Evolutionary conservation across 768 basidiomycete genomes (phyloP), one percentile per base, ranked within the genome.

Genomic region (Boletus subparvulus): DNA sequence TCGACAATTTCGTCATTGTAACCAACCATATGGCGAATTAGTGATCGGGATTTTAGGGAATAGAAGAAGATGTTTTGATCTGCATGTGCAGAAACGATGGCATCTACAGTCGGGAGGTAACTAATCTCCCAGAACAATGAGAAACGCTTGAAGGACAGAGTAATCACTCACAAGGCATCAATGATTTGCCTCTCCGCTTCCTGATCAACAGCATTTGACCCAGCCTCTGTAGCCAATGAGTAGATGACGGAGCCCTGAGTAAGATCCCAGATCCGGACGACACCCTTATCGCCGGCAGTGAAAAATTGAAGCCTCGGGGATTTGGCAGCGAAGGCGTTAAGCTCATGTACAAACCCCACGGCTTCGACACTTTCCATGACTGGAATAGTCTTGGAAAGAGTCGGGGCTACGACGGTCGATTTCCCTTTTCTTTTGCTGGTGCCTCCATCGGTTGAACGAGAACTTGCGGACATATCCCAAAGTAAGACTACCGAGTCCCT

Each of bases 1-100:
- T 98, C 97, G 49, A 98, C 89, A 62, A 98, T 94, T 73, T 98
- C 96, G 73, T 99, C 97, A 71, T 98, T 98, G 80, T 89, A 99
- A 0, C 97, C 97, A 64, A 98, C 86, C 62, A 98, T 75, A 64
- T 98, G 96, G 17, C 90, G 87, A 3, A 80, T 76, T 26, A 91
- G 74, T 10, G 80, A 75, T 33, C 80, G 80, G 1, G 83, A 83
- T n/a, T 78, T 70, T 9, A 96, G 75, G 3, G 92, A 94, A 71
- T 94, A 86, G 74, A 93, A 93, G 46, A 94, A 80, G 63, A 99
- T 95, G 63, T 98, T 99, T 74, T 98, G 97, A 72, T 99, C 96
- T 24, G 92, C 94, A 69, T 96, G 95, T 16, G 94, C 77, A 16
- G 94, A 91, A 21, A 94, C 78, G 14, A 98, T 72, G 1, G 82